A percentile compares a stretch with the other conserved stretches of the same genome.
phyloP scores from a whole-genome alignment of 1,139 yeast species.

The Zhuliangozyma blackwelliae region DNA sequence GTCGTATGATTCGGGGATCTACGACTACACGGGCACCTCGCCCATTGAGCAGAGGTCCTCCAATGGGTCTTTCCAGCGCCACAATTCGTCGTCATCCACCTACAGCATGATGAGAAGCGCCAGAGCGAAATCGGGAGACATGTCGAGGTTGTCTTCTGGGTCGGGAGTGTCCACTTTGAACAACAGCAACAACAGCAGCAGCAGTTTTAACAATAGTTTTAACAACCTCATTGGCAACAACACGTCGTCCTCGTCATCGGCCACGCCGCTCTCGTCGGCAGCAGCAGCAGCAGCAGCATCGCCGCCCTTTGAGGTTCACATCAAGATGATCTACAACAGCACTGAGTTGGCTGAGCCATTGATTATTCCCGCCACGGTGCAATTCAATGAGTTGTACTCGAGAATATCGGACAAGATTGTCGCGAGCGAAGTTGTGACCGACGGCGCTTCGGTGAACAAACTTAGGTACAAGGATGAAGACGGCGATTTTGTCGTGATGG shows the following conservation, averaged over 20 bases:
- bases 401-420: constrained; percentile 35
- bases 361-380: constrained; percentile 41
- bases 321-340: constrained; percentile 51
- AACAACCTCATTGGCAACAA: constrained; percentile 8
- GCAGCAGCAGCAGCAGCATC: constrained; percentile 1
- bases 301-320: constrained; percentile 20
- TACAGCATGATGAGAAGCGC: constrained; percentile 44
- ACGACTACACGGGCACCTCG: constrained; percentile 22
- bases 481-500: constrained; percentile 87
- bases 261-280: constrained; percentile 2
- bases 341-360: constrained; percentile 30
- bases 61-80: constrained; percentile 30
- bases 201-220: constrained; percentile 13
- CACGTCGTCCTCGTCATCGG: constrained; percentile 1
- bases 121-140: constrained; percentile 13
- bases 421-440: constrained; percentile 25
- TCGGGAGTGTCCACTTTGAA: constrained; percentile 14
- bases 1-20: constrained; percentile 22
- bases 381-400: constrained; percentile 44
- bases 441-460: constrained; percentile 41
- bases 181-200: constrained; percentile 9
- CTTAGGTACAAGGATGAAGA: constrained; percentile 91
- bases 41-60: constrained; percentile 15
- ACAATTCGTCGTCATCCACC: constrained; percentile 43
- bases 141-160: constrained; percentile 8